Evolutionary conservation across 2,329 filamentous ascomycete genomes (phyloP).

Genomic region (Aspergillus melleus): DNA sequence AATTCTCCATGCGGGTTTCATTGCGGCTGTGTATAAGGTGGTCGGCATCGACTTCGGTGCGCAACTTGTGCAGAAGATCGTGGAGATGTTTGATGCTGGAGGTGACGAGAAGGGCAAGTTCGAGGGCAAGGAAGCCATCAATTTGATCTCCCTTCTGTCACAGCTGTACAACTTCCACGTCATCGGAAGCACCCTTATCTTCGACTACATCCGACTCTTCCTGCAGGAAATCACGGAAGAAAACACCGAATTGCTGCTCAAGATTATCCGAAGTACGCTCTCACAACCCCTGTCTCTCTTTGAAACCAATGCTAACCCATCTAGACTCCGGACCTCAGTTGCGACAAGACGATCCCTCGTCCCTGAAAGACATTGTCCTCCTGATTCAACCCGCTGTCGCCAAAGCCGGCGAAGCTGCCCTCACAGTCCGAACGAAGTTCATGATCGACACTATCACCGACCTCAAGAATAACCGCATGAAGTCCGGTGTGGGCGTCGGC

Average conservation of each 20-base stretch:
- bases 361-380: conserved; percentile 84
- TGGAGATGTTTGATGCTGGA: conserved; percentile 70
- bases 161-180: conserved; percentile 93
- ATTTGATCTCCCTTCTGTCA: conserved; percentile 78
- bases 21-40: conserved; percentile 82
- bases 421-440: conserved; percentile 88
- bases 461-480: conserved; percentile 90
- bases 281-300: not conserved
- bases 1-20: conserved; percentile 85
- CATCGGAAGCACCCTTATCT: conserved; percentile 77
- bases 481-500: conserved; percentile 63
- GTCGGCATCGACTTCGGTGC: conserved; percentile 88
- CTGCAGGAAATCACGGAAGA: conserved; percentile 74
- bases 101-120: conserved; percentile 51
- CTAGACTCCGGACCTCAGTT: conserved; percentile 73
- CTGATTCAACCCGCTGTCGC: conserved; percentile 72
- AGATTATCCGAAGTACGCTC: conserved; percentile 68
- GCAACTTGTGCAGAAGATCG: conserved; percentile 75
- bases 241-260: conserved; percentile 84
- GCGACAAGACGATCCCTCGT: conserved; percentile 81
- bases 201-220: conserved; percentile 84
- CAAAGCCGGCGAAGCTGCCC: conserved; percentile 64
- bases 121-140: conserved; percentile 64
- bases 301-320: conserved; percentile 15
- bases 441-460: conserved; percentile 97